These are phyloP conservation scores for Nitzschia inconspicua DNA, from an alignment of 108 stramenopile genomes.

Conservation along the genomic window DNA sequence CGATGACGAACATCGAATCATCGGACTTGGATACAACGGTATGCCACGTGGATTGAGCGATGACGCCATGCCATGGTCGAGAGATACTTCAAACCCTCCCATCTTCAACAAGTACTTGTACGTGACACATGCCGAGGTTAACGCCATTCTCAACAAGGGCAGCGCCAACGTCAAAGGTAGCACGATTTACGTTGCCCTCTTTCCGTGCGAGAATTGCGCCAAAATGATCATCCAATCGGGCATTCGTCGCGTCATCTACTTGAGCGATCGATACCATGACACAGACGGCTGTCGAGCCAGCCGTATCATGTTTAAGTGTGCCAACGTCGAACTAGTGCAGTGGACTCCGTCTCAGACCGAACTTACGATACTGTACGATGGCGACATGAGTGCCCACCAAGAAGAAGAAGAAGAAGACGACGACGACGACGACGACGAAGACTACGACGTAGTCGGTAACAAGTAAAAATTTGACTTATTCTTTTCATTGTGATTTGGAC, in stretches of 20 bases:
- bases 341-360: too few species aligned
- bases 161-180: constrained; percentile 72
- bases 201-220: constrained; percentile 97
- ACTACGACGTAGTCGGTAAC: neutral
- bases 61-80: constrained; percentile 90
- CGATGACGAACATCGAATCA: constrained; percentile 61
- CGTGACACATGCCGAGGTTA: constrained; percentile 98
- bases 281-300: constrained; percentile 83
- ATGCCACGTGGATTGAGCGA: constrained; percentile 94
- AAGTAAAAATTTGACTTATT: neutral
- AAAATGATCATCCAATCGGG: constrained; percentile 98
- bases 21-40: constrained; percentile 98
- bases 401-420: neutral
- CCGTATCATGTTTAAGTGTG: constrained; percentile 88
- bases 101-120: constrained; percentile 96
- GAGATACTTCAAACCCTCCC: constrained; percentile 23
- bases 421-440: neutral
- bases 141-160: constrained; percentile 95
- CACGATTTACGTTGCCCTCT: constrained; percentile 93
- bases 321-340: constrained; percentile 68
- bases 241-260: constrained; percentile 92
- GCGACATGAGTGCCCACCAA: neutral
- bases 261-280: constrained; percentile 90
- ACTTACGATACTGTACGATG: constrained; percentile 12
- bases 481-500: neutral